A percentile compares a stretch with the other conserved stretches of the same genome.
These are phyloP conservation scores for Chernovozyma aurita DNA, from an alignment of 1,139 yeast species.

Conservation along the genomic window DNA sequence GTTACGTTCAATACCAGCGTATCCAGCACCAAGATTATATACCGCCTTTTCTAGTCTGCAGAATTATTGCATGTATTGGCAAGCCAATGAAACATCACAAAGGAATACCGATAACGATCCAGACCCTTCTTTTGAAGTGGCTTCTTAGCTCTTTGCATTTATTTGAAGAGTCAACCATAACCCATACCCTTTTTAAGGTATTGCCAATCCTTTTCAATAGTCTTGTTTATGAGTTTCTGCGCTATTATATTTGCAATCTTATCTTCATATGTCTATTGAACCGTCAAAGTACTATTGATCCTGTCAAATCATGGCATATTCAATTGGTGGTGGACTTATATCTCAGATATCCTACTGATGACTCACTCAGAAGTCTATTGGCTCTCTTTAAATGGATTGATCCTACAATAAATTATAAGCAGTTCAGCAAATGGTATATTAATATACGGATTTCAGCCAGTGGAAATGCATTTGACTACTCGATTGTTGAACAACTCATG, in stretches of 20 bases:
- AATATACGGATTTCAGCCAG: not conserved
- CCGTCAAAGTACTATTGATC: constrained; percentile 11
- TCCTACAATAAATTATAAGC: constrained; percentile 11
- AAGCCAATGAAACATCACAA: constrained; percentile 6
- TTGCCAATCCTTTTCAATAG: constrained; percentile 27
- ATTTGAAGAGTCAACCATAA: constrained; percentile 21
- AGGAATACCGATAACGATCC: constrained; percentile 17
- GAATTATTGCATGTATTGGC: constrained; percentile 4
- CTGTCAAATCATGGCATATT: constrained; percentile 32
- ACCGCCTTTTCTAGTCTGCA: no score
- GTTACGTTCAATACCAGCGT: no score
- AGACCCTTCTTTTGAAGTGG: constrained; percentile 28
- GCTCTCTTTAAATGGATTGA: constrained; percentile 20
- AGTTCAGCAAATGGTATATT: not conserved
- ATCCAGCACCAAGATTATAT: no score
- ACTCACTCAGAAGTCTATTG: constrained; percentile 22
- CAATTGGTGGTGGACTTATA: constrained; percentile 28
- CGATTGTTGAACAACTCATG: no score
- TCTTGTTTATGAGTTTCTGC: constrained; percentile 30
- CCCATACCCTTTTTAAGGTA: constrained; percentile 9
- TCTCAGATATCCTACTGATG: constrained; percentile 32
- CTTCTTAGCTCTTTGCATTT: constrained; percentile 23
- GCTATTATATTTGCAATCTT: constrained; percentile 27
- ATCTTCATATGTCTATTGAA: constrained; percentile 21
- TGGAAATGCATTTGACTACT: no score